Percentiles rank a stretch among this genome's conserved stretches.
phyloP scores from a whole-genome alignment of 2,329 filamentous ascomycete species.

The Monosporascus sp. region DNA sequence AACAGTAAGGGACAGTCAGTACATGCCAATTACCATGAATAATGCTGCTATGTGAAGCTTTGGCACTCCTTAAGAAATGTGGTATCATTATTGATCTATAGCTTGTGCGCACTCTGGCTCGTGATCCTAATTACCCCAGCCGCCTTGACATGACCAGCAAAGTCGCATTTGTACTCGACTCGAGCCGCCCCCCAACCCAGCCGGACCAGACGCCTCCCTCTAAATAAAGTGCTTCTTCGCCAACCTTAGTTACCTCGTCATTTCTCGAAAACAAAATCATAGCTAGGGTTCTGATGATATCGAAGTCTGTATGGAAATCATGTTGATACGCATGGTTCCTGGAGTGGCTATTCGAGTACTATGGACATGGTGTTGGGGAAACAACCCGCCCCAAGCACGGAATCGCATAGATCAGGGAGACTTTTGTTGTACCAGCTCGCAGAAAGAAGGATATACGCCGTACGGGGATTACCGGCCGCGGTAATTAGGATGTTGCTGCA shows the following conservation, averaged over 20 bases:
- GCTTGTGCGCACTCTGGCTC: not conserved
- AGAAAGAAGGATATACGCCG: constrained; percentile 14
- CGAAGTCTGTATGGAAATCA: not conserved
- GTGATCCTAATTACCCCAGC: not conserved
- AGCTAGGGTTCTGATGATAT: not conserved
- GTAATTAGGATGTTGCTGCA: constrained; percentile 44
- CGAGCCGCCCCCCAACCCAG: not conserved
- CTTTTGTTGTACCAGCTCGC: too few relatives aligned
- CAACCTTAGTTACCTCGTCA: not conserved
- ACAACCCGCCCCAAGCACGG: too few relatives aligned
- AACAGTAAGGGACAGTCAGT: too few relatives aligned
- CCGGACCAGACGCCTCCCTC: not conserved
- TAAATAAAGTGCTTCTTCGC: not conserved
- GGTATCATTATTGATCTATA: not conserved
- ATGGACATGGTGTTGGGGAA: too few relatives aligned
- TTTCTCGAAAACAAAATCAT: not conserved
- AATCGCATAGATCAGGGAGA: too few relatives aligned
- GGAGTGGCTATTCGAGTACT: not conserved
- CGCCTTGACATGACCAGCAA: not conserved
- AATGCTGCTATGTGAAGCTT: not conserved
- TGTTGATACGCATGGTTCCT: not conserved
- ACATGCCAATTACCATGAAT: too few relatives aligned
- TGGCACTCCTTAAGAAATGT: not conserved
- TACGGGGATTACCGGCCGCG: constrained; percentile 39
- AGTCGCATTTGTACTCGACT: not conserved